Evolutionary conservation across 2,329 filamentous ascomycete genomes (phyloP).

Genomic region (Ceratocystis ficicola): DNA sequence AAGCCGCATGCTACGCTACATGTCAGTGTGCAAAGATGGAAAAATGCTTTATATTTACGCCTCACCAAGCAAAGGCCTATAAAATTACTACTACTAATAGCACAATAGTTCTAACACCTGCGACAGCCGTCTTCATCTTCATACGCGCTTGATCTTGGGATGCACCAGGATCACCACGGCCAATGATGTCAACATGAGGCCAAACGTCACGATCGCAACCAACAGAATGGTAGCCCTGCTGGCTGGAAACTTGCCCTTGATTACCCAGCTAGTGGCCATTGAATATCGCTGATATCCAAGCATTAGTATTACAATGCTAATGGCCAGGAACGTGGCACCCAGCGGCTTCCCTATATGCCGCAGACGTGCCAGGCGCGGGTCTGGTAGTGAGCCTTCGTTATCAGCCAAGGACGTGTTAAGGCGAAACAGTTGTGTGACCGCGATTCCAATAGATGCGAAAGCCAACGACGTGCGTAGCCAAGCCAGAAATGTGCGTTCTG

Average conservation of each 20-base stretch:
- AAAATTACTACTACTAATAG: not conserved
- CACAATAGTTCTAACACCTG: not conserved
- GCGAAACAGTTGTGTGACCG: slow-evolving; percentile 72
- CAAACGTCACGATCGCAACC: slow-evolving; percentile 52
- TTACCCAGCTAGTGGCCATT: slow-evolving; percentile 66
- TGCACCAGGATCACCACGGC: slow-evolving; percentile 49
- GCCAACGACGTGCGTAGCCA: slow-evolving; percentile 74
- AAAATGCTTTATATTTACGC: not conserved
- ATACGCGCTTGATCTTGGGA: slow-evolving; percentile 24
- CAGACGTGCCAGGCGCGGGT: slow-evolving; percentile 35
- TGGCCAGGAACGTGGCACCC: slow-evolving; percentile 62
- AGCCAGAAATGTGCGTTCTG: slow-evolving; percentile 73
- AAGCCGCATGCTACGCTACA: not conserved
- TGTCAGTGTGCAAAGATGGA: not conserved
- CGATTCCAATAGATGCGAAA: slow-evolving; percentile 72
- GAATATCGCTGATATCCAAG: slow-evolving; percentile 71
- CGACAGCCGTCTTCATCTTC: not conserved
- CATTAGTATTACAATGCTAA: slow-evolving; percentile 62
- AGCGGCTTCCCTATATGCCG: slow-evolving; percentile 59
- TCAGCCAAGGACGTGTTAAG: slow-evolving; percentile 54
- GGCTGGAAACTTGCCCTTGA: slow-evolving; percentile 67
- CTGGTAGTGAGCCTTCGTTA: slow-evolving; percentile 25
- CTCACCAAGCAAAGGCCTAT: not conserved
- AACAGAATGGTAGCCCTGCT: slow-evolving; percentile 63
- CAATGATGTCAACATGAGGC: slow-evolving; percentile 48